Evolutionary conservation across 805 yeast species (phyloP), one percentile per base, ranked within the genome.

Genomic region (Candida broadrunensis): DNA sequence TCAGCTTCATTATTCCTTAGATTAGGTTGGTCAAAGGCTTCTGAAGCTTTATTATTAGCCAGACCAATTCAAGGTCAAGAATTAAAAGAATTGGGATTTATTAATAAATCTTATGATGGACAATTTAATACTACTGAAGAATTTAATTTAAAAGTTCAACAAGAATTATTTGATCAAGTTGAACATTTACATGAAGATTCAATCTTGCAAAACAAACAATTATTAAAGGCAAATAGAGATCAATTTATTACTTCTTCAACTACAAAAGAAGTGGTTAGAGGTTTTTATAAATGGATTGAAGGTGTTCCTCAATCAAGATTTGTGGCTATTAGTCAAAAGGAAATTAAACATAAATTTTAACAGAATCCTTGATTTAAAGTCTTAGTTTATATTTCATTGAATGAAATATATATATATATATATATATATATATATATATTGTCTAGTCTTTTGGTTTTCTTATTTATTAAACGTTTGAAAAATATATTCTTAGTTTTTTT

Each of bases 251-350:
- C 76, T 49, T 57, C 73, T 31, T 77, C 82, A 26, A 81, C 79
- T 48, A 68, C 85, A 5, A 71, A 72, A 45, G 97, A 88, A 63
- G 80, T 80, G 17, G 71, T 80, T 54, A 68, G 72, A 39, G 96
- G 95, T 1, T 71, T 86, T 43, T 70, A 72, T 39, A 77, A 77
- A 52, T 88, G 93, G 85, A 65, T 83, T 31, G 66, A 73, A 38
- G 90, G 91, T 31, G 71, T 75, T 43, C 96, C 96, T 0, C 93
- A 85, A 59, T 42, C 43, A 14, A 77, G 88, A 36, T 88, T 87
- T 57, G 61, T 61, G 27, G 71, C 72, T 51, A 59, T 87, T 52
- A 70, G 79, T 30, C 59, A 60, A 36, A 81, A 77, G 56, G 67
- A 73, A 41, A 70, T 79, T 38, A 75, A 74, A 54, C 89, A 84